These are phyloP conservation scores for Phytomonas sp. DNA, from an alignment of 208 protist genomes.

Conservation along the genomic window DNA sequence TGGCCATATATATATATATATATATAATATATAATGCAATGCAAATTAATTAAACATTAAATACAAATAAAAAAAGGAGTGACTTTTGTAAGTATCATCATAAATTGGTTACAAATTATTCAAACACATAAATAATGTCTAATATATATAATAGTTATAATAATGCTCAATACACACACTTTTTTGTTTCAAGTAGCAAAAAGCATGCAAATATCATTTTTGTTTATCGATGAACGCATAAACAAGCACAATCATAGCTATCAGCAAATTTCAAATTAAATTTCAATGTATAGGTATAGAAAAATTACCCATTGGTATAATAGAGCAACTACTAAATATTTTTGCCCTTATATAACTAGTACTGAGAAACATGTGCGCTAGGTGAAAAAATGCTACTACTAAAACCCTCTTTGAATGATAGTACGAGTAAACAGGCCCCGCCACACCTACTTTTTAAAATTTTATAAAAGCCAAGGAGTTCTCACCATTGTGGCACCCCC, in stretches of 20 bases:
- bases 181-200: neutral
- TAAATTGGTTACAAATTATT: neutral
- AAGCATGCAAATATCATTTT: constrained; percentile 11
- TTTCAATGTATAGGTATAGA: no score
- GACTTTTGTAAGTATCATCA: neutral
- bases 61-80: neutral
- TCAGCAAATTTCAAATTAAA: no score
- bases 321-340: no score
- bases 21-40: neutral
- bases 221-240: constrained; percentile 5
- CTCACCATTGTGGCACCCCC: neutral
- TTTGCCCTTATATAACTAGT: no score
- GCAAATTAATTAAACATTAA: neutral
- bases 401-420: neutral
- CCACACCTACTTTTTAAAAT: neutral
- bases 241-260: neutral
- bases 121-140: neutral
- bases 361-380: neutral
- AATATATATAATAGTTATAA: neutral
- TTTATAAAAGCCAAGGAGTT: neutral
- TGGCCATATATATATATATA: neutral
- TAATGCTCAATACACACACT: neutral
- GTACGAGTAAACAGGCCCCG: neutral
- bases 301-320: no score
- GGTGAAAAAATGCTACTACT: neutral